These are phyloP conservation scores for Eucalyptus marginata DNA, from an alignment of 345 rosid species.

Conservation along the genomic window DNA sequence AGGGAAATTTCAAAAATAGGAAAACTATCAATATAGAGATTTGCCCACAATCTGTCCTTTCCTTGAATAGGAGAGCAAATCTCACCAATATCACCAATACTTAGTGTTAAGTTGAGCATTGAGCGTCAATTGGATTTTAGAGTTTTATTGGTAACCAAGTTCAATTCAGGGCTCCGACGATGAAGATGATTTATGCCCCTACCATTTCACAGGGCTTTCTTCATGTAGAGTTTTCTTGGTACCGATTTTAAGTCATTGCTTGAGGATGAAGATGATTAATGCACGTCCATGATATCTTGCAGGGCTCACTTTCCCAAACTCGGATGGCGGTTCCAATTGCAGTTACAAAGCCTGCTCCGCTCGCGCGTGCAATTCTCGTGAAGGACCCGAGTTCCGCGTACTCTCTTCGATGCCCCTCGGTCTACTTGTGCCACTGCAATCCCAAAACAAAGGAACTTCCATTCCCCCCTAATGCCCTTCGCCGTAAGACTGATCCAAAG, in stretches of 20 bases:
- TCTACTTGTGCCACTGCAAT: not conserved
- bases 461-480: constrained; percentile 64
- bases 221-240: not conserved
- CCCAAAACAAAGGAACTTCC: constrained; percentile 5
- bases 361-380: not conserved
- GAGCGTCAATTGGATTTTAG: not conserved
- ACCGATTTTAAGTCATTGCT: not conserved
- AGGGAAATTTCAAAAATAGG: no score
- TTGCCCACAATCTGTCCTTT: not conserved
- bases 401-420: not conserved
- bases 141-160: not conserved
- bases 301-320: not conserved
- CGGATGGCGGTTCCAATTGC: not conserved
- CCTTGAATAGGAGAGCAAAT: no score
- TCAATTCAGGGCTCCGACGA: not conserved
- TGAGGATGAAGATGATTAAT: not conserved
- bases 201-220: not conserved
- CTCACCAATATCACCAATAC: no score
- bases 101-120: not conserved
- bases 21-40: no score
- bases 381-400: not conserved
- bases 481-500: constrained; percentile 35
- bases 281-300: not conserved
- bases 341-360: not conserved
- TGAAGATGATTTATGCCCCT: not conserved